Evolutionary conservation across 371 early-diverging fungal species (phyloP).

Genomic region (Blakeslea trispora): DNA sequence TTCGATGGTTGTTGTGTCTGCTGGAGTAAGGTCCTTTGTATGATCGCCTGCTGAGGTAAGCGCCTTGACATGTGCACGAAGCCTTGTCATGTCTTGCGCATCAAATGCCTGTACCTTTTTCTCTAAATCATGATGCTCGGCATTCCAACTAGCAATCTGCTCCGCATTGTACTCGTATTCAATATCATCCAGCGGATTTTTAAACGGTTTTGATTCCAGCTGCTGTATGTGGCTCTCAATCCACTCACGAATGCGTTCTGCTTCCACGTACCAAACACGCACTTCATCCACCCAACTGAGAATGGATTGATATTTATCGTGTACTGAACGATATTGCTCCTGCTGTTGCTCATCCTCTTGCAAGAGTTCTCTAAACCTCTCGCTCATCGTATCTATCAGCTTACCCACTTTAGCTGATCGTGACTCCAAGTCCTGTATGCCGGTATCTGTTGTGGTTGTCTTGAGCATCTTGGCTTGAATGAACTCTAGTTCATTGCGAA

Average conservation of each 20-base stretch:
- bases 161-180: slow-evolving; percentile 27
- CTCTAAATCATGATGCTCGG: slow-evolving; percentile 15
- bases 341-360: slow-evolving; percentile 2
- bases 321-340: slow-evolving; percentile 16
- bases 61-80: slow-evolving; percentile 55
- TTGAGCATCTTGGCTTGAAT: slow-evolving; percentile 52
- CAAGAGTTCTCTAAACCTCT: slow-evolving; percentile 16
- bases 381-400: slow-evolving; percentile 16
- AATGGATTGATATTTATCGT: slow-evolving; percentile 38
- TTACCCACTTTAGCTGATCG: slow-evolving; percentile 24
- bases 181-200: slow-evolving; percentile 30
- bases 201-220: slow-evolving; percentile 20
- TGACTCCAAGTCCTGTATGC: slow-evolving; percentile 40
- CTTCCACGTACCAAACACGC: slow-evolving; percentile 52
- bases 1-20: slow-evolving; percentile 59
- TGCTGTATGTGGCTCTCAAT: slow-evolving; percentile 43
- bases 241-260: slow-evolving; percentile 48
- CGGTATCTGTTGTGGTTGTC: slow-evolving; percentile 39
- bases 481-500: slow-evolving; percentile 52
- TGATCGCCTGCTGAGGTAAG: slow-evolving; percentile 32
- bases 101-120: slow-evolving; percentile 33
- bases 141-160: slow-evolving; percentile 31
- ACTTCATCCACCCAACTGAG: slow-evolving; percentile 53
- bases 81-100: slow-evolving; percentile 49
- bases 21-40: slow-evolving; percentile 45